Conservation (phyloP, 352 stramenopile species). For the Globisporangium cystogenes region DNA sequence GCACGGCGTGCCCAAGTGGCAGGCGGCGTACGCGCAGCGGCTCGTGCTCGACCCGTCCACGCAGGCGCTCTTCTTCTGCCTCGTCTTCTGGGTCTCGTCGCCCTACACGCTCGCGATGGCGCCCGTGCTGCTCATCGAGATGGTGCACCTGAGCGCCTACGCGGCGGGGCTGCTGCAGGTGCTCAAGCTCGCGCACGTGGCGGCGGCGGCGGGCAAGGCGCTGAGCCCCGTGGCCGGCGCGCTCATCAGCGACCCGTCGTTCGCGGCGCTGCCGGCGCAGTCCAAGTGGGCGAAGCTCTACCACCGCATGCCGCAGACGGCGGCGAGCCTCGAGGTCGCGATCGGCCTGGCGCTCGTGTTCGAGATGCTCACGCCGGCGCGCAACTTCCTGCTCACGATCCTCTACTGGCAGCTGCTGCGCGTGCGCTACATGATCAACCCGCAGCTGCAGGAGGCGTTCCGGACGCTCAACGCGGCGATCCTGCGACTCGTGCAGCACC, state of each 20-base stretch:
- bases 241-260: constrained; percentile 59
- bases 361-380: constrained; percentile 77
- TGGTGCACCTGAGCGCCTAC: constrained; percentile 74
- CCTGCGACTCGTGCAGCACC: constrained; percentile 53
- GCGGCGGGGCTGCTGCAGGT: constrained; percentile 49
- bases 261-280: constrained; percentile 38
- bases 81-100: constrained; percentile 80
- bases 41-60: constrained; percentile 77
- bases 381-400: constrained; percentile 84
- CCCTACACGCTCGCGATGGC: constrained; percentile 75
- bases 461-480: constrained; percentile 58
- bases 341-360: constrained; percentile 77
- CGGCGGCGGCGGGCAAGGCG: constrained; percentile 35
- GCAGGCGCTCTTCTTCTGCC: constrained; percentile 80
- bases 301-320: constrained; percentile 71
- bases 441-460: constrained; percentile 81
- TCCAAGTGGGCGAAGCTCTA: constrained; percentile 82
- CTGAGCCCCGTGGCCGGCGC: constrained; percentile 49
- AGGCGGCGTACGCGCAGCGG: constrained; percentile 72
- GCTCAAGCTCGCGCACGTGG: constrained; percentile 41
- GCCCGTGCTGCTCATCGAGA: constrained; percentile 74
- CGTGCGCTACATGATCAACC: constrained; percentile 90
- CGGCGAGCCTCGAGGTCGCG: constrained; percentile 74
- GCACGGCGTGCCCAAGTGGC: constrained; percentile 65
- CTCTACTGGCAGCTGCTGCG: constrained; percentile 89